Percentiles rank a stretch among this genome's conserved stretches.
Evolutionary conservation across 257 asterid genomes (phyloP).

Genomic region (Salvia miltiorrhiza): DNA sequence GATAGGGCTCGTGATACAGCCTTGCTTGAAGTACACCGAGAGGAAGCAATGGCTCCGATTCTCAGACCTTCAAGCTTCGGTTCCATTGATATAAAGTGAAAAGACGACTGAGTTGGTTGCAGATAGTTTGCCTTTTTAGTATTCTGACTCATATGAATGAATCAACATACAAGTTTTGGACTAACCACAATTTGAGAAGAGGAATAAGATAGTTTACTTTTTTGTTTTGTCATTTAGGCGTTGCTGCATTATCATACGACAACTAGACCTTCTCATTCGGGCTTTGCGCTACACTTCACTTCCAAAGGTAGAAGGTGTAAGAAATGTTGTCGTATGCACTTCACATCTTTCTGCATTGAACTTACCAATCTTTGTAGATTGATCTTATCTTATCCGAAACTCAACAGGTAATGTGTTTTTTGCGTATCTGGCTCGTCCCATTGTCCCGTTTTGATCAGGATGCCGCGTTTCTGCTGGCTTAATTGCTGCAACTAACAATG

Average conservation of each 20-base stretch:
- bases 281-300: neutral
- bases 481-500: neutral
- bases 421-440: neutral
- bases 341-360: neutral
- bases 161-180: neutral
- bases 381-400: constrained; percentile 10
- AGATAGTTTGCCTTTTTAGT: neutral
- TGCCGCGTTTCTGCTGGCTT: neutral
- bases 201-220: neutral
- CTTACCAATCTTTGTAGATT: neutral
- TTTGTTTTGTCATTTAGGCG: neutral
- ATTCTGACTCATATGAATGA: neutral
- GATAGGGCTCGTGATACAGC: constrained; percentile 49
- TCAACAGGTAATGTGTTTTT: neutral
- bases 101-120: neutral
- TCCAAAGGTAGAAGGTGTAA: neutral
- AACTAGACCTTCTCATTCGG: neutral
- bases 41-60: constrained; percentile 45
- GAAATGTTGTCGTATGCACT: neutral
- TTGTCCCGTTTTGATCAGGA: neutral
- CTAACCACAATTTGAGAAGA: neutral
- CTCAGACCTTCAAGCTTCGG: constrained; percentile 31
- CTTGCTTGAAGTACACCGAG: constrained; percentile 43
- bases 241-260: neutral
- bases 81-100: constrained; percentile 15